These are phyloP conservation scores for Gossypium lobatum DNA, from an alignment of 441 rosid species.

Conservation along the genomic window DNA sequence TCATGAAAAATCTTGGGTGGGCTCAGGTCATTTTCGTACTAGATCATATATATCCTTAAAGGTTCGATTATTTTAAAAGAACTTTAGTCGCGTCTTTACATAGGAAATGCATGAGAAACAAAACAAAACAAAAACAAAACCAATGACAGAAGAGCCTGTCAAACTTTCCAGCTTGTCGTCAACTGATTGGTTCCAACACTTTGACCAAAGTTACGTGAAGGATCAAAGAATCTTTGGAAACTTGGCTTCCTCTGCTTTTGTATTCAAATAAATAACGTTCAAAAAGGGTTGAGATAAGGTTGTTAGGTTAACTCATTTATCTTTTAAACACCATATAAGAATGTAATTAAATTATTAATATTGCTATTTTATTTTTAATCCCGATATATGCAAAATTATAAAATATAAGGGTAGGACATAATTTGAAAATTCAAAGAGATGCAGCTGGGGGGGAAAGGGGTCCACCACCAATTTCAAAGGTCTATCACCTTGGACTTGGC, in stretches of 20 bases:
- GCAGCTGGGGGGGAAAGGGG: neutral
- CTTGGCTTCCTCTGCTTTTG: neutral
- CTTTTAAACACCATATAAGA: too few relatives aligned
- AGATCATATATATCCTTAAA: neutral
- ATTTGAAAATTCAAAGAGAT: neutral
- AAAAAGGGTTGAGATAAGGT: neutral
- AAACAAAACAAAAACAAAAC: neutral
- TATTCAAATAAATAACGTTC: neutral
- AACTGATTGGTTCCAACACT: neutral
- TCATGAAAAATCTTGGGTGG: constrained; percentile 1
- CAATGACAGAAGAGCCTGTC: neutral
- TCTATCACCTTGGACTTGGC: neutral
- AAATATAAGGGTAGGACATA: neutral
- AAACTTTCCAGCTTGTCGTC: neutral
- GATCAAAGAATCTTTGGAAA: constrained; percentile 7
- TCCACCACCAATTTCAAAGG: neutral
- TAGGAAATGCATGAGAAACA: too few relatives aligned
- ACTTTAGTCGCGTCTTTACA: neutral
- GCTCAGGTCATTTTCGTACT: neutral
- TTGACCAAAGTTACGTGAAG: constrained; percentile 12
- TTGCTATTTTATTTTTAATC: too few relatives aligned
- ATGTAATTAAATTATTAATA: too few relatives aligned
- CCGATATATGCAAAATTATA: too few relatives aligned
- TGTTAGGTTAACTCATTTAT: neutral
- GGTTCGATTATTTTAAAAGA: neutral